Conservation (phyloP, 768 basidiomycete species). For the Mycena metata region DNA sequence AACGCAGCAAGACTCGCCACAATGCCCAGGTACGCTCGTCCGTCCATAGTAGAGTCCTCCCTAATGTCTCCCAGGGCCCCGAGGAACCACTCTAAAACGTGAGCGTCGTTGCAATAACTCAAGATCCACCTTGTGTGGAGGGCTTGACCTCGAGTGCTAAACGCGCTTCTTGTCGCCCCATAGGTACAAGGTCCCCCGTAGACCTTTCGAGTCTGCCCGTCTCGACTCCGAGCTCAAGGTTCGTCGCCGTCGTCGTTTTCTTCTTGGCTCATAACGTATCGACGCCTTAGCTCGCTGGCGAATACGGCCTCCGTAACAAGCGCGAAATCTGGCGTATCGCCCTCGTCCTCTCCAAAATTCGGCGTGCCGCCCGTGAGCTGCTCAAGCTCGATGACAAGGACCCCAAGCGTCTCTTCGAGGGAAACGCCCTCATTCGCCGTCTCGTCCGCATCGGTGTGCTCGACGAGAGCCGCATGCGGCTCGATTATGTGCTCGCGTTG, state of each 20-base stretch:
- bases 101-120: conserved; percentile 62
- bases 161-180: conserved; percentile 57
- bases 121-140: conserved; percentile 80
- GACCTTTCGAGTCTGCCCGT: conserved; percentile 96
- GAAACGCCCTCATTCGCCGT: conserved; percentile 94
- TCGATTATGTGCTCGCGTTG: conserved; percentile 99
- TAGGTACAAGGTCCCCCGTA: conserved; percentile 99
- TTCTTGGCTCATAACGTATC: conserved; percentile 21
- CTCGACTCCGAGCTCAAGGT: conserved; percentile 99
- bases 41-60: conserved; percentile 17
- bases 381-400: conserved; percentile 99
- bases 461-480: conserved; percentile 98
- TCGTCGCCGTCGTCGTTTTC: conserved; percentile 19
- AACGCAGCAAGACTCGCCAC: conserved; percentile 43
- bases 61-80: conserved; percentile 78
- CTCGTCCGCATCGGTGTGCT: conserved; percentile 99
- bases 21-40: conserved; percentile 83
- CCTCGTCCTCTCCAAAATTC: conserved; percentile 98
- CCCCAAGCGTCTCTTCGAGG: conserved; percentile 99
- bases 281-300: conserved; percentile 88
- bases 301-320: conserved; percentile 99
- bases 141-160: conserved; percentile 72
- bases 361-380: conserved; percentile 99
- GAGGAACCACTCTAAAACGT: conserved; percentile 95
- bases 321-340: conserved; percentile 99